Evolutionary conservation across 495 filamentous ascomycete genomes (phyloP).

Genomic region (Penicillium cataractarum): DNA sequence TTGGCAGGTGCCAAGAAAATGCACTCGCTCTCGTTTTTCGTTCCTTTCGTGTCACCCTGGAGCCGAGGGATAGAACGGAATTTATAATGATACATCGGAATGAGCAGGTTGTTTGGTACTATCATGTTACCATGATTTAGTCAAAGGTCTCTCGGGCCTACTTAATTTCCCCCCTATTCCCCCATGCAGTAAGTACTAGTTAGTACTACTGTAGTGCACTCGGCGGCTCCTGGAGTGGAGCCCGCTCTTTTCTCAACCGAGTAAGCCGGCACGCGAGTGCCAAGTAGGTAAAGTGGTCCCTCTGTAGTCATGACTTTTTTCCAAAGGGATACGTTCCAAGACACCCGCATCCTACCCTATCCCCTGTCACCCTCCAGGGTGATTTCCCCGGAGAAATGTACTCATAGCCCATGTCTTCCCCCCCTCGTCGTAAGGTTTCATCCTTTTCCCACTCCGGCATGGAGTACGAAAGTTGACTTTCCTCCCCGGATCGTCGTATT

Average conservation of each 20-base stretch:
- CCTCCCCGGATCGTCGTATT: conserved; percentile 15
- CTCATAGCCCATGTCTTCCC: neutral
- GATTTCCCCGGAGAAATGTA: neutral
- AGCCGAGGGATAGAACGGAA: neutral
- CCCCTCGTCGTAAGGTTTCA: neutral
- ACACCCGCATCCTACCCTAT: neutral
- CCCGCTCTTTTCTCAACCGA: neutral
- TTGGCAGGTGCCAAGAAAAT: conserved; percentile 5
- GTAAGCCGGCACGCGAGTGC: conserved; percentile 5
- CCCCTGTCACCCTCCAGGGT: neutral
- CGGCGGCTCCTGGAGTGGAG: conserved; percentile 1
- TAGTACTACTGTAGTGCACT: neutral
- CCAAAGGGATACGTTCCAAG: neutral
- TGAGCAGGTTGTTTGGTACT: too few relatives aligned
- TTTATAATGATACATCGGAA: too few relatives aligned
- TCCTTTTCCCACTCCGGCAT: neutral
- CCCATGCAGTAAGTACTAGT: neutral
- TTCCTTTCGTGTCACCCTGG: neutral
- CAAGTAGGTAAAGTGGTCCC: too few relatives aligned
- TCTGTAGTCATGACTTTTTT: too few relatives aligned
- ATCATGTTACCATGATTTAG: neutral
- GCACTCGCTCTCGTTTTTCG: neutral
- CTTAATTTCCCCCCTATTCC: neutral
- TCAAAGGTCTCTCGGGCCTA: neutral
- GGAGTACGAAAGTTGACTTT: neutral